A percentile compares a stretch with the other conserved stretches of the same genome.
phyloP scores from a whole-genome alignment of 1,139 yeast species.

The Blastobotrys persicus region DNA sequence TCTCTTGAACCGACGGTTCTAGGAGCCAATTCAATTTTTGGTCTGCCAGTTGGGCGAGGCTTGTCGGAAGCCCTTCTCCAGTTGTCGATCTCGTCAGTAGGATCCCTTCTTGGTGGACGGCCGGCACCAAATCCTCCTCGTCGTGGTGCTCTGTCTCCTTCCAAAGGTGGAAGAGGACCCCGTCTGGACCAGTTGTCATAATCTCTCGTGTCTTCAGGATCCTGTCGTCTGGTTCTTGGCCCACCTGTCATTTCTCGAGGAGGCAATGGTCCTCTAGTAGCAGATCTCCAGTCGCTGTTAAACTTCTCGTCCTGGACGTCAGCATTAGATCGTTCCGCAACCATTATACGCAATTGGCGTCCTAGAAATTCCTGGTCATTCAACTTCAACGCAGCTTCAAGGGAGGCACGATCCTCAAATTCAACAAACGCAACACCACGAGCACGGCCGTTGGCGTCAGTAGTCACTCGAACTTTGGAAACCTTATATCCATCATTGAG shows the following conservation, averaged over 20 bases:
- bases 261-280: slow-evolving; percentile 40
- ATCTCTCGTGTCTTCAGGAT: slow-evolving; percentile 30
- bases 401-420: slow-evolving; percentile 68
- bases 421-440: slow-evolving; percentile 90
- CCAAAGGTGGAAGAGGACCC: slow-evolving; percentile 34
- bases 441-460: slow-evolving; percentile 51
- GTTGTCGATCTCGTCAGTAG: slow-evolving; percentile 30
- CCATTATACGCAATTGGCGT: slow-evolving; percentile 68
- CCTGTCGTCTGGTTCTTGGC: slow-evolving; percentile 23
- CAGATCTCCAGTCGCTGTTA: slow-evolving; percentile 60
- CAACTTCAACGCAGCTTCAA: slow-evolving; percentile 66
- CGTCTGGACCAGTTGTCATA: slow-evolving; percentile 35
- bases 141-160: slow-evolving; percentile 19
- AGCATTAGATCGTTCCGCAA: slow-evolving; percentile 64
- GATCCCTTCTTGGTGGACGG: slow-evolving; percentile 20
- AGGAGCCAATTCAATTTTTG: slow-evolving; percentile 32
- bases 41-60: slow-evolving; percentile 24
- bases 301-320: slow-evolving; percentile 46
- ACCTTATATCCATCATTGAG: slow-evolving; percentile 47
- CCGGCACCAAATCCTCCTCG: slow-evolving; percentile 18
- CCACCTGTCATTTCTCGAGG: slow-evolving; percentile 18
- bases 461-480: slow-evolving; percentile 10
- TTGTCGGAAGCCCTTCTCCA: slow-evolving; percentile 24
- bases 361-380: slow-evolving; percentile 73
- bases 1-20: slow-evolving; percentile 29